A percentile compares a stretch with the other conserved stretches of the same genome.
These are phyloP conservation scores for Botryosphaeria agaves DNA, from an alignment of 2,329 filamentous ascomycete species.

Conservation along the genomic window DNA sequence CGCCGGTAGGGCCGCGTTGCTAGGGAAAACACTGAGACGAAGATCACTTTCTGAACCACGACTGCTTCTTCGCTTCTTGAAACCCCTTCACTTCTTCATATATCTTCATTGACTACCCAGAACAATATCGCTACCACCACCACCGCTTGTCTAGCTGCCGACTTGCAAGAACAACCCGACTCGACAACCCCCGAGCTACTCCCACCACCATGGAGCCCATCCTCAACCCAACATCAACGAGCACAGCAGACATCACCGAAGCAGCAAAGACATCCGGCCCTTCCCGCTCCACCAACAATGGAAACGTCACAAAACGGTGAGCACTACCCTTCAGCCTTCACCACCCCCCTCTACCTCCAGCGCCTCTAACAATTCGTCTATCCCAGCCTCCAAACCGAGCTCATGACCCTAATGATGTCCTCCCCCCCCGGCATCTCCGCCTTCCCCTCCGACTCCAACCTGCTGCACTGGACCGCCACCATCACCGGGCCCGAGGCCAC, in stretches of 20 bases:
- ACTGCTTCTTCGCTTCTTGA: background rate
- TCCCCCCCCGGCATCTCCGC: constrained; percentile 86
- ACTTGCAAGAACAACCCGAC: background rate
- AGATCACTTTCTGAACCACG: background rate
- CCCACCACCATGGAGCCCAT: constrained; percentile 1
- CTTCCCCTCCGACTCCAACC: constrained; percentile 83
- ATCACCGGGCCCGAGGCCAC: constrained; percentile 85
- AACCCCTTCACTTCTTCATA: background rate
- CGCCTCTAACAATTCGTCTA: background rate
- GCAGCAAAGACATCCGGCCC: constrained; percentile 12
- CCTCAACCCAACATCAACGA: constrained; percentile 3
- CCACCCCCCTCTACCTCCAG: background rate
- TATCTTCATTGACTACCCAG: background rate
- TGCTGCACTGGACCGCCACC: constrained; percentile 84
- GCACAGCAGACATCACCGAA: constrained; percentile 11
- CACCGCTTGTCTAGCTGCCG: background rate
- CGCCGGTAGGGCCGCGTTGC: no score
- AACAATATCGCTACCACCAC: background rate
- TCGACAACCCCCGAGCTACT: background rate
- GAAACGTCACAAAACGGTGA: constrained; percentile 31
- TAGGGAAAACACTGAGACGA: background rate
- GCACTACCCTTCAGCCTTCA: constrained; percentile 1
- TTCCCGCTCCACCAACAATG: constrained; percentile 17
- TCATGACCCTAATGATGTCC: constrained; percentile 97
- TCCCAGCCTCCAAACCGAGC: constrained; percentile 75